phyloP scores from a whole-genome alignment of 2,329 filamentous ascomycete species.

The Cladosporium sp. region DNA sequence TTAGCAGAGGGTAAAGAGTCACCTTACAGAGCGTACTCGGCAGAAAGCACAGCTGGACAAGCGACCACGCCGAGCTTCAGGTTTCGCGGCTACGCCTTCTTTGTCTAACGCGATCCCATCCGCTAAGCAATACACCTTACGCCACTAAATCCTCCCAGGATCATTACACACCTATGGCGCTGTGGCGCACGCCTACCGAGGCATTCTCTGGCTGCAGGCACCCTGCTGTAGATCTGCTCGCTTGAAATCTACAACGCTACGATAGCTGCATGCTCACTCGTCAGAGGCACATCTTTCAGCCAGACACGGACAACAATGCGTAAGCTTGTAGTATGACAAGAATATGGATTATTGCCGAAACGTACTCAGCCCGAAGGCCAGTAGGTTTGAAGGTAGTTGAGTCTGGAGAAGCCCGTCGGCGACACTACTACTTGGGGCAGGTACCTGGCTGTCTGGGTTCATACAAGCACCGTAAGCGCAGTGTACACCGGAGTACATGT shows the following conservation, averaged over 20 bases:
- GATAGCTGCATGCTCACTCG: not conserved
- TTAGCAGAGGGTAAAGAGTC: not conserved
- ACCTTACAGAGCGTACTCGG: not conserved
- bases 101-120: not conserved
- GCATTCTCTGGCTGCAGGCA: not conserved
- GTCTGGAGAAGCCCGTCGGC: not conserved
- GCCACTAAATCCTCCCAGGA: not conserved
- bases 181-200: slow-evolving; percentile 4
- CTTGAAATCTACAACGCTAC: not conserved
- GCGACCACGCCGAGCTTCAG: not conserved
- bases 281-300: not conserved
- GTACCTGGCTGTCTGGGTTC: not conserved
- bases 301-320: not conserved
- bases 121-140: not conserved
- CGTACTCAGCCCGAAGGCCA: not conserved
- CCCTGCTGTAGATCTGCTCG: not conserved
- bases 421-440: not conserved
- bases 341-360: not conserved
- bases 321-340: not conserved
- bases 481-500: not conserved
- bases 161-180: not conserved
- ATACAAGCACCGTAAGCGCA: not conserved
- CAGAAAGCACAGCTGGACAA: not conserved
- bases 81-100: not conserved
- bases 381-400: not conserved